Evolutionary conservation across 1,139 yeast genomes (phyloP).

Genomic region (Zygosaccharomyces pseudobailii): DNA sequence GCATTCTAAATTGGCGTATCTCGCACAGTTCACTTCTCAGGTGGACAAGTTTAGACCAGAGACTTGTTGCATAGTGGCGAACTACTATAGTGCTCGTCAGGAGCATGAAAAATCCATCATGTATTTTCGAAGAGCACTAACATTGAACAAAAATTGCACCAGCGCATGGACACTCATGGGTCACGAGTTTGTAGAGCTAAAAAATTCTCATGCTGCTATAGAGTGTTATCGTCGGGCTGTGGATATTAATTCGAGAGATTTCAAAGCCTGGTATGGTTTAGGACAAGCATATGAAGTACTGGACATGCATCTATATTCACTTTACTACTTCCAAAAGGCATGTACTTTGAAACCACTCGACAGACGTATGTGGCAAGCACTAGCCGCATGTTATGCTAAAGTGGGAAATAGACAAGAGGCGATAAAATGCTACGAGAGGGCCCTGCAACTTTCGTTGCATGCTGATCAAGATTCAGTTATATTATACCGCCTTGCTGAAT

Average conservation of each 20-base stretch:
- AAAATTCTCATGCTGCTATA: slow-evolving; percentile 95
- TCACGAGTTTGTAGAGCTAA: slow-evolving; percentile 93
- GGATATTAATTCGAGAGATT: slow-evolving; percentile 79
- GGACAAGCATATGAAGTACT: slow-evolving; percentile 98
- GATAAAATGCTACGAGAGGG: slow-evolving; percentile 46
- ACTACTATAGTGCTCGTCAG: slow-evolving; percentile 84
- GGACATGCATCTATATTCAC: slow-evolving; percentile 90
- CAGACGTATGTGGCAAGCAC: slow-evolving; percentile 94
- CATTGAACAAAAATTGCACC: slow-evolving; percentile 72
- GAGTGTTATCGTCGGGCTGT: slow-evolving; percentile 93
- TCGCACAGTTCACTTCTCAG: slow-evolving; percentile 80
- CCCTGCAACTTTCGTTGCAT: slow-evolving; percentile 39
- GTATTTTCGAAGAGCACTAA: slow-evolving; percentile 86
- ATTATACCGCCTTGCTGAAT: slow-evolving; percentile 61
- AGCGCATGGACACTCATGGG: slow-evolving; percentile 99
- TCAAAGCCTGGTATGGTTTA: slow-evolving; percentile 96
- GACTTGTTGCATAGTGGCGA: slow-evolving; percentile 91
- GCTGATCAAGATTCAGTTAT: slow-evolving; percentile 47
- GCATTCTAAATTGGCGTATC: slow-evolving; percentile 71
- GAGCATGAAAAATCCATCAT: slow-evolving; percentile 94
- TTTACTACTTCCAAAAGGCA: slow-evolving; percentile 89
- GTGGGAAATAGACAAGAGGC: slow-evolving; percentile 53
- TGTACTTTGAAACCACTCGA: slow-evolving; percentile 85
- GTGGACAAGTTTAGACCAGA: slow-evolving; percentile 90
- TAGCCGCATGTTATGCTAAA: slow-evolving; percentile 85